Base-by-base conservation (phyloP, 78 protist species). In the Guillardia theta region DNA sequence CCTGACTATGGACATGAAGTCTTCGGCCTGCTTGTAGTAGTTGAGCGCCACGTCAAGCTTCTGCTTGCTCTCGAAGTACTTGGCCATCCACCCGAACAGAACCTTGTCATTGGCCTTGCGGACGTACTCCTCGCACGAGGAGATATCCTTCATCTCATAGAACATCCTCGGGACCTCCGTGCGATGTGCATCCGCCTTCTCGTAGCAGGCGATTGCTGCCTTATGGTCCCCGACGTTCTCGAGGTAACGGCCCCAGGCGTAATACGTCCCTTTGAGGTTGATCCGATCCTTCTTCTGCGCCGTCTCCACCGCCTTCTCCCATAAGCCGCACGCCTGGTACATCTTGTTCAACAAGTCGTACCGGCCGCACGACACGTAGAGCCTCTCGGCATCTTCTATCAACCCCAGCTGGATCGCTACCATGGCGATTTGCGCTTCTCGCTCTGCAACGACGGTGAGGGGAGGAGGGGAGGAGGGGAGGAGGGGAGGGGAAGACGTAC, bases 351-450 rank as follows among this genome's bases (percentile, higher is more conserved):
- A 94, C 76, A 97, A 64, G 77, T 97, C 98, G 78, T 39, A 80
- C 0, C 98, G 95, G 15, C 62, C 64, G 64, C 96, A 93, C n/a
- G 18, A 3, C 4, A 0, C 24, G 94, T 93, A 95, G 37, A 97
- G 76, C 93, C 3, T 8, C 95, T 70, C 90, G 19, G 93, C 93
- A 8, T 94, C 92, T 18, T 47, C 58, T 22, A 44, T 10, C 53
- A 87, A 8, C 10, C 95, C 88, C 93, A 93, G 95, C 62, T 96
- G 96, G 12, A 97, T 8, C 39, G 98, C 98, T 0, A 97, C 76
- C 70, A 77, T 37, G n/a, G 97, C 98, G 30, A 96, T 45, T 45
- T 46, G 93, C 1, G 97, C 97, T 18, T 70, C 83, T 24, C 83
- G 83, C 83, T 36, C 83, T 58, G 70, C 70, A 6, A 24, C 70